Base-by-base conservation (phyloP, 1,139 yeast genomes). In the Blastobotrys buckinghamii region DNA sequence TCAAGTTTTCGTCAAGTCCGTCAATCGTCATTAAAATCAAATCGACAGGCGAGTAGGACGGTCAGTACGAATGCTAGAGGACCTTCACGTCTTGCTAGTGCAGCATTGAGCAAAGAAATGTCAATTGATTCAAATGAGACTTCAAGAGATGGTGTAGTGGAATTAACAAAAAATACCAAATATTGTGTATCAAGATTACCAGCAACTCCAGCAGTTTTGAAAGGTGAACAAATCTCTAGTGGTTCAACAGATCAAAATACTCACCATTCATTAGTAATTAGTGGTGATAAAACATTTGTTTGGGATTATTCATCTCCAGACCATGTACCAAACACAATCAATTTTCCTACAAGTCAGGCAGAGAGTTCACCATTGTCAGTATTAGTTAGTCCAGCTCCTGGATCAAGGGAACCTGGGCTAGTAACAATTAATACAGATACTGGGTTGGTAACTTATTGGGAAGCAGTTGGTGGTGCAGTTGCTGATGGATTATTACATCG, bases 241-340 rank as follows among this genome's bases (percentile, higher is more conserved):
- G 51, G 50, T 13, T 39, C 38, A 6, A 62, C 57, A 35, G 52
- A 41, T 52, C 50, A 39, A 45, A 43, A 27, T 35, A 45, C 45
- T 26, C 45, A 44, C 39, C 51, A 45, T 47, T 50, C 51, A 29
- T 40, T 52, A 42, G 47, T 48, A 34, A 50, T 39, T 39, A 51
- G 48, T 34, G 37, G 27, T 16, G 47, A 33, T 50, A 50, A 45
- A 38, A 73, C 84, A 32, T 76, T 78, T 59, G 83, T 84, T 5
- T 89, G 95, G 92, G 73, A 79, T 49, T 84, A 82, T 60, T 70
- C 73, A 48, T 77, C 88, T 0, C 73, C 78, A 9, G 85, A 82
- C 53, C 65, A 71, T 24, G 68, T 76, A 3, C 88, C 94, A 0
- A 71, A 78, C 33, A 78, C 83, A 16, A 57, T 68, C 30, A 66